Conservation (phyloP, 441 rosid species). For the Aquilaria agallochum region DNA sequence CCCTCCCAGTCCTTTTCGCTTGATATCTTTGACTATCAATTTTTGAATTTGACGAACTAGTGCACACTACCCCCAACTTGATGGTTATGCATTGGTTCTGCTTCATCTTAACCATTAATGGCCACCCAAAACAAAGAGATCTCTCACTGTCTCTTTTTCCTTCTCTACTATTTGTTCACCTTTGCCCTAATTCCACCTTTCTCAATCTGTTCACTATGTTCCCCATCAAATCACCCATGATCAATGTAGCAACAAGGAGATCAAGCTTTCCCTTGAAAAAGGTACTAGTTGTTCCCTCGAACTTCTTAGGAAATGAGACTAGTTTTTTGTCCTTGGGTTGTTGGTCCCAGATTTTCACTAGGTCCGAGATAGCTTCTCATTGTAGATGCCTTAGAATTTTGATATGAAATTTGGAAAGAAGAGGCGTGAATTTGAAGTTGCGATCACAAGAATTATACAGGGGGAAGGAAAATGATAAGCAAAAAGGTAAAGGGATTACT, state of each 20-base stretch:
- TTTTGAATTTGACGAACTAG: too few relatives aligned
- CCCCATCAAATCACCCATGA: conserved; percentile 39
- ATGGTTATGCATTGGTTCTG: too few relatives aligned
- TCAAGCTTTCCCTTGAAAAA: conserved; percentile 71
- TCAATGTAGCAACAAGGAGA: conserved; percentile 55
- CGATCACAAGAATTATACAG: conserved; percentile 7
- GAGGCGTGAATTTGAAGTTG: conserved; percentile 14
- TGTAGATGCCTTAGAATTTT: conserved; percentile 92
- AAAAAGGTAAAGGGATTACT: conserved; percentile 33
- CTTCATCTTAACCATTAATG: too few relatives aligned
- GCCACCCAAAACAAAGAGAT: too few relatives aligned
- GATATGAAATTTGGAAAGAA: conserved; percentile 41
- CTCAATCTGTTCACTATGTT: conserved; percentile 33
- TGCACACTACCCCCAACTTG: too few relatives aligned
- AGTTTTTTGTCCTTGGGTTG: conserved; percentile 75
- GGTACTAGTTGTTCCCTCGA: conserved; percentile 54
- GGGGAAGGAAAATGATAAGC: background rate
- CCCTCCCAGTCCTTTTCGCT: too few relatives aligned
- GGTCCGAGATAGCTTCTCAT: conserved; percentile 79
- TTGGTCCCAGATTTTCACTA: conserved; percentile 88
- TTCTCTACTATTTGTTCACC: conserved; percentile 4
- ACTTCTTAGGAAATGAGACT: conserved; percentile 45
- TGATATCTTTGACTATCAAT: too few relatives aligned
- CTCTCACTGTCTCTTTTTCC: too few relatives aligned
- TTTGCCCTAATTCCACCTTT: conserved; percentile 65